Base-by-base conservation (phyloP, 495 filamentous ascomycete genomes). In the Penicillium maclennaniae region DNA sequence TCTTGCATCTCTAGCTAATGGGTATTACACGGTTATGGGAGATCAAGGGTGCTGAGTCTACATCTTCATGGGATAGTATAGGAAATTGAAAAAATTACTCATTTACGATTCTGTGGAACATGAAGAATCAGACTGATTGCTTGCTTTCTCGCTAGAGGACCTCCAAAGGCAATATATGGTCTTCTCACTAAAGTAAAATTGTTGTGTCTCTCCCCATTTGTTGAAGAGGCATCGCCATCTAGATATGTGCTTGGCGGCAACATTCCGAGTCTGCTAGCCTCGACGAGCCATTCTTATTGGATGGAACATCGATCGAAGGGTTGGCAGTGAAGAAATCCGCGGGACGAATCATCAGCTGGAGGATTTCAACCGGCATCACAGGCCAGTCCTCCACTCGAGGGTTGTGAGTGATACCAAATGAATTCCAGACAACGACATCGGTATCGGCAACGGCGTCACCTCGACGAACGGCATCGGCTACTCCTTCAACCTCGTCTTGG, bases 321-420 rank as follows among this genome's bases (percentile, higher is more conserved):
- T 91, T 92, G 59, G 72, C 77, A 7, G 81, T 80, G 67, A 92
- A 92, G 73, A 92, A 91, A 54, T 89, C 87, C 16, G 79, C 79
- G 0, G 87, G 87, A 51, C 85, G 83, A 50, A 91, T 87, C 81
- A 63, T 82, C 68, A 61, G 79, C 59, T 86, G 82, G 64, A 83
- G 80, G 20, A 79, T 85, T 54, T 76, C 75, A 15, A 74, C 70
- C 4, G 74, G 74, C 87, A 91, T 91, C 26, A 87, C 83, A 0
- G 83, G 83, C 71, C 82, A 86, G 60, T 86, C 83, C 55, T 86
- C 83, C 8, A 79, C 71, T 4, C 83, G 65, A 0, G 82, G 80
- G n/a, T 83, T 77, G 55, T 86, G 83, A 19, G 83, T 84, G 55
- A 86, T 79, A 17, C 83, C 83, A 54, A 86, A 86, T 39, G 80